These are phyloP conservation scores for Scorias spongiosa DNA, from an alignment of 2,329 filamentous ascomycete species.

Conservation along the genomic window DNA sequence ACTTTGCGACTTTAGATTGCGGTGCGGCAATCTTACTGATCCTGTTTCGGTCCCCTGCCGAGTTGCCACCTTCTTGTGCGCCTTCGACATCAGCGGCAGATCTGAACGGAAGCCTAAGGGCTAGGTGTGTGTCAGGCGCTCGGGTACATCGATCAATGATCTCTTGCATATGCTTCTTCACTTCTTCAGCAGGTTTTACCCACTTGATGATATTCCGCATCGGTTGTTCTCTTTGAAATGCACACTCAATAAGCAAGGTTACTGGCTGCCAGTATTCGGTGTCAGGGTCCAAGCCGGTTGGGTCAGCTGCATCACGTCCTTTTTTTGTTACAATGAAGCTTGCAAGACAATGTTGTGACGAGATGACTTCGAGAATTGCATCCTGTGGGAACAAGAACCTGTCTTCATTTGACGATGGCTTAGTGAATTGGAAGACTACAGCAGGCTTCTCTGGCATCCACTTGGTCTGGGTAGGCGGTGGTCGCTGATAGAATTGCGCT, in stretches of 20 bases:
- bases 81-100: background rate
- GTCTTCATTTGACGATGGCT: slow-evolving; percentile 47
- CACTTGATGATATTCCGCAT: slow-evolving; percentile 41
- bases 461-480: background rate
- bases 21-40: too few species aligned
- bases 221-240: slow-evolving; percentile 35
- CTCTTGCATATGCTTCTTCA: slow-evolving; percentile 39
- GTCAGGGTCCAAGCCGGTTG: slow-evolving; percentile 22
- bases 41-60: too few species aligned
- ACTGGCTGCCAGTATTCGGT: slow-evolving; percentile 66
- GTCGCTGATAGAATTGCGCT: slow-evolving; percentile 18
- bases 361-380: slow-evolving; percentile 55
- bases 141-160: slow-evolving; percentile 41
- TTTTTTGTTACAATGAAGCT: slow-evolving; percentile 67
- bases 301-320: slow-evolving; percentile 40
- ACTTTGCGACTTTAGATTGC: too few species aligned
- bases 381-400: slow-evolving; percentile 67
- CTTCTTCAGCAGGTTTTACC: slow-evolving; percentile 38
- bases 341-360: slow-evolving; percentile 41
- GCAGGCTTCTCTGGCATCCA: slow-evolving; percentile 8
- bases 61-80: background rate
- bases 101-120: slow-evolving; percentile 36
- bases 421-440: slow-evolving; percentile 51
- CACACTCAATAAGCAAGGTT: slow-evolving; percentile 41
- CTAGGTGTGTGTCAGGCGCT: slow-evolving; percentile 40